Evolutionary conservation across 1,139 yeast species (phyloP).

Genomic region (Suhomyces bribrorum): DNA sequence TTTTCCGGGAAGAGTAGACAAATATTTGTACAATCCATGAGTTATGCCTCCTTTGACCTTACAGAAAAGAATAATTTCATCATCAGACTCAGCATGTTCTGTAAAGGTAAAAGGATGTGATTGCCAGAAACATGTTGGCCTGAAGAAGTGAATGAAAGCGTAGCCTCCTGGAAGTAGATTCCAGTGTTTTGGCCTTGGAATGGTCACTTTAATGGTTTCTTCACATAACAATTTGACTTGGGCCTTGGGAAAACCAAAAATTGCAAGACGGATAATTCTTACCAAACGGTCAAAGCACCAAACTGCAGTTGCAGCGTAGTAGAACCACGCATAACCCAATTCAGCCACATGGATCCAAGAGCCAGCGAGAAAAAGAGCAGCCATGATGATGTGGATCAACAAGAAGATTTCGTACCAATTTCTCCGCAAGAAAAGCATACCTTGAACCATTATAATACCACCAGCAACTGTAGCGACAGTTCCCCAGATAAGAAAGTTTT

Average conservation of each 20-base stretch:
- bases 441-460: slow-evolving; percentile 35
- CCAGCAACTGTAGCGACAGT: slow-evolving; percentile 34
- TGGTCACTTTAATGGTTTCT: slow-evolving; percentile 42
- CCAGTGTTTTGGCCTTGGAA: slow-evolving; percentile 47
- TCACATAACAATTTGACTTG: slow-evolving; percentile 33
- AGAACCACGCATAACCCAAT: slow-evolving; percentile 42
- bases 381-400: slow-evolving; percentile 41
- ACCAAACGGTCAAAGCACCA: slow-evolving; percentile 47
- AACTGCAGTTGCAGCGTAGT: slow-evolving; percentile 41
- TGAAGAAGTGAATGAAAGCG: slow-evolving; percentile 50
- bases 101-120: slow-evolving; percentile 44
- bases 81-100: slow-evolving; percentile 15
- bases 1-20: slow-evolving; percentile 25
- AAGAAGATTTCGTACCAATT: slow-evolving; percentile 47
- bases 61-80: slow-evolving; percentile 32
- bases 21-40: slow-evolving; percentile 27
- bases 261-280: slow-evolving; percentile 34
- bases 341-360: slow-evolving; percentile 44
- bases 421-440: slow-evolving; percentile 42
- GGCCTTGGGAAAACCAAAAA: slow-evolving; percentile 44
- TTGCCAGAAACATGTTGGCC: slow-evolving; percentile 36
- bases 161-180: slow-evolving; percentile 50
- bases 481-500: slow-evolving; percentile 33
- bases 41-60: slow-evolving; percentile 43
- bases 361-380: slow-evolving; percentile 42